phyloP scores from a whole-genome alignment of 768 basidiomycete species.

The Leccinum uliginosum region DNA sequence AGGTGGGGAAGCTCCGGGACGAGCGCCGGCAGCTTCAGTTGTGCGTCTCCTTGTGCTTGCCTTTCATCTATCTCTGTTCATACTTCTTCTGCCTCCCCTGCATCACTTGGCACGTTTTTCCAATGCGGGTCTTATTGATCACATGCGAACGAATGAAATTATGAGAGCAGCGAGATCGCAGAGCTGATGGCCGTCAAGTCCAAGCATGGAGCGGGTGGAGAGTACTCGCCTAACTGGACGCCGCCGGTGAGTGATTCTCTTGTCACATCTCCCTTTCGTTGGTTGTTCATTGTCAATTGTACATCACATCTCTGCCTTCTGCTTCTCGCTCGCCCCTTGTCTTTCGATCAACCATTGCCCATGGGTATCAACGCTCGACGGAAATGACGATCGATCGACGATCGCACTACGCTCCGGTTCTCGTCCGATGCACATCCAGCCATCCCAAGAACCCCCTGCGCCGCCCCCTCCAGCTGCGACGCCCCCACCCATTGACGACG shows the following conservation, averaged over 20 bases:
- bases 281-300: not conserved
- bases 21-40: slow-evolving; percentile 55
- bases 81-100: not conserved
- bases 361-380: not conserved
- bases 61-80: not conserved
- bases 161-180: slow-evolving; percentile 65
- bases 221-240: slow-evolving; percentile 72
- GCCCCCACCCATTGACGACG: slow-evolving; percentile 45
- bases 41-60: slow-evolving; percentile 31
- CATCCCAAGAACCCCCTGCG: slow-evolving; percentile 32
- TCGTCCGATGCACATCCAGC: slow-evolving; percentile 11
- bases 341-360: not conserved
- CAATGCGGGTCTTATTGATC: not conserved
- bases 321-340: not conserved
- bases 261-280: not conserved
- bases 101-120: not conserved
- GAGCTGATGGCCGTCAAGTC: slow-evolving; percentile 80
- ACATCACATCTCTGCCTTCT: not conserved
- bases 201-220: slow-evolving; percentile 76
- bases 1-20: slow-evolving; percentile 58
- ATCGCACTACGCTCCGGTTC: not conserved
- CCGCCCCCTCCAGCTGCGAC: slow-evolving; percentile 38
- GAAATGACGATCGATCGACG: not conserved
- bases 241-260: slow-evolving; percentile 43
- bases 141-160: not conserved